Evolutionary conservation across 352 stramenopile genomes (phyloP).

Genomic region (Phytophthora pseudosyringae): DNA sequence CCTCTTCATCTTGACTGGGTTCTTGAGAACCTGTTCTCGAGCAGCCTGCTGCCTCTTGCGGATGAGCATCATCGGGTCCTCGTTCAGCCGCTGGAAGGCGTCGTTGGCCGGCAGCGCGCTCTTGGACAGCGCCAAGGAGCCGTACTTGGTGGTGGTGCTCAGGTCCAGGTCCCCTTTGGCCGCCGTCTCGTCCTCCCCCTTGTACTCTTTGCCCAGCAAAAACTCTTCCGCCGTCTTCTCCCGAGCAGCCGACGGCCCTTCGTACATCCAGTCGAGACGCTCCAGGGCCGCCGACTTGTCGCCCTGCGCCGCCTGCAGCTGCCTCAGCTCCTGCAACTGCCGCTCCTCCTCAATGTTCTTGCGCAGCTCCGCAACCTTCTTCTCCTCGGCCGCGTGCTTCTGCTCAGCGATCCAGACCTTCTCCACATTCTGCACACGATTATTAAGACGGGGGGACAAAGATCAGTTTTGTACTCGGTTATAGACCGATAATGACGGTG

Average conservation of each 20-base stretch:
- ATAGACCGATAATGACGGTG: background rate
- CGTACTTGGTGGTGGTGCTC: constrained; percentile 72
- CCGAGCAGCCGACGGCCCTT: constrained; percentile 85
- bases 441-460: constrained; percentile 1
- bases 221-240: constrained; percentile 89
- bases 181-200: constrained; percentile 45
- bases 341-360: constrained; percentile 97
- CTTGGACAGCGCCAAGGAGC: constrained; percentile 67
- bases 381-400: constrained; percentile 92
- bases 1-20: constrained; percentile 90
- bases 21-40: constrained; percentile 88
- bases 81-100: constrained; percentile 92
- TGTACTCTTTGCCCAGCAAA: constrained; percentile 93
- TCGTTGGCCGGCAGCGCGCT: constrained; percentile 81
- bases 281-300: constrained; percentile 84
- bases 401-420: constrained; percentile 98
- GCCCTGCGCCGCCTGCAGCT: constrained; percentile 88
- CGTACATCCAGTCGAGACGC: constrained; percentile 97
- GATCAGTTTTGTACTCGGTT: constrained; percentile 5
- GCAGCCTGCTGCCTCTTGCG: constrained; percentile 80
- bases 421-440: constrained; percentile 92
- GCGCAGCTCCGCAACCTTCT: constrained; percentile 94
- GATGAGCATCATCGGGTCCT: constrained; percentile 98
- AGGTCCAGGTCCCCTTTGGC: constrained; percentile 44
- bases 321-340: constrained; percentile 94